Conservation (phyloP, 2,329 filamentous ascomycete species). For the Plectosphaerella sp. region DNA sequence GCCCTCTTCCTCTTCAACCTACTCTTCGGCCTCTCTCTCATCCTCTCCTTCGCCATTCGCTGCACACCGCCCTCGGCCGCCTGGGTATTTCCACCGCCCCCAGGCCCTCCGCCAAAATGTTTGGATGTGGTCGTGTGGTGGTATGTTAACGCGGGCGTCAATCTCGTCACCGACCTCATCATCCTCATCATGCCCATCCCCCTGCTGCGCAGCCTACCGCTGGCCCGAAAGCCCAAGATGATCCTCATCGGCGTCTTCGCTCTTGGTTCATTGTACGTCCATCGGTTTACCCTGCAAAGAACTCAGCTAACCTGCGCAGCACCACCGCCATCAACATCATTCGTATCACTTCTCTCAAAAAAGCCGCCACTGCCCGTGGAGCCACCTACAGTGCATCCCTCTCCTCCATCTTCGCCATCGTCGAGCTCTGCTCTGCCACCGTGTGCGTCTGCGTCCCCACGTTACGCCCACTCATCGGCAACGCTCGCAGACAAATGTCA, state of each 20-base stretch:
- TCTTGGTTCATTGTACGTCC: conserved; percentile 10
- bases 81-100: not conserved
- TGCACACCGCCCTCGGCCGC: not conserved
- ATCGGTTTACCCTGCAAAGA: too few species aligned
- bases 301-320: not conserved
- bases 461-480: conserved; percentile 22
- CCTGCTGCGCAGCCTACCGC: conserved; percentile 4
- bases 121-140: conserved; percentile 9
- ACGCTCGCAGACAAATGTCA: conserved; percentile 9
- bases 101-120: not conserved
- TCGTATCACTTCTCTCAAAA: conserved; percentile 23
- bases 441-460: conserved; percentile 34
- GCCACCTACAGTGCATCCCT: conserved; percentile 24
- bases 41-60: conserved; percentile 5
- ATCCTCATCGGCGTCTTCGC: conserved; percentile 8
- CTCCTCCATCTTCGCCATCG: conserved; percentile 30
- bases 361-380: conserved; percentile 19
- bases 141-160: conserved; percentile 6
- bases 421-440: conserved; percentile 33
- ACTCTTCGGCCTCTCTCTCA: conserved; percentile 6
- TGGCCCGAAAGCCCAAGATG: conserved; percentile 7
- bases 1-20: conserved; percentile 7
- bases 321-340: conserved; percentile 12
- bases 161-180: conserved; percentile 11
- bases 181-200: conserved; percentile 12